Conservation (phyloP, 768 basidiomycete genomes). For the Suillus subluteus region DNA sequence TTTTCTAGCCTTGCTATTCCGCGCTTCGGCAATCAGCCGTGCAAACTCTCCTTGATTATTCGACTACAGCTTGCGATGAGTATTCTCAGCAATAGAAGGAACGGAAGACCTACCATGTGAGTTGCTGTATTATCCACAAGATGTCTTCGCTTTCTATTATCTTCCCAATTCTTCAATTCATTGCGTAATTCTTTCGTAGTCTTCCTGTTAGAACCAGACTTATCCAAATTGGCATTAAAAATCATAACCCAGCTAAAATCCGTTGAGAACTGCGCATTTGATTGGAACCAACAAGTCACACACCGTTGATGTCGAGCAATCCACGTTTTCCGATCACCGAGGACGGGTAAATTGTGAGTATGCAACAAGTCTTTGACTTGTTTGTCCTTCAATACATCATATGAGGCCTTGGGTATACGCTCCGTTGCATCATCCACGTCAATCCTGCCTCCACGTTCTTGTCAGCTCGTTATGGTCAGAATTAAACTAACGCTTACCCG, state of each 20-base stretch:
- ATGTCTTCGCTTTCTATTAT: conserved; percentile 41
- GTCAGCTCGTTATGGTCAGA: not conserved
- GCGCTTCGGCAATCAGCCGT: conserved; percentile 38
- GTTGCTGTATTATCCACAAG: conserved; percentile 41
- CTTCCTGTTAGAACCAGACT: conserved; percentile 47
- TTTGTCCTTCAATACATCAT: conserved; percentile 64
- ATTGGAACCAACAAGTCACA: conserved; percentile 7
- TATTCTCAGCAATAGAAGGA: not conserved
- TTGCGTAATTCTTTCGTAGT: conserved; percentile 47
- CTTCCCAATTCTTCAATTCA: conserved; percentile 66
- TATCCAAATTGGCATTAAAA: conserved; percentile 74
- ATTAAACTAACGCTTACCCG: conserved; percentile 16
- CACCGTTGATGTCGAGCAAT: conserved; percentile 66
- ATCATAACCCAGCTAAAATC: conserved; percentile 64
- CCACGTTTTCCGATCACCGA: conserved; percentile 54
- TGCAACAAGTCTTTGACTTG: conserved; percentile 58
- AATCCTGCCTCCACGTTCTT: conserved; percentile 19
- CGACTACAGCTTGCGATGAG: conserved; percentile 12
- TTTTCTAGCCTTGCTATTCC: conserved; percentile 37
- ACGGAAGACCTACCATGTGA: conserved; percentile 41
- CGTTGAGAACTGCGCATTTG: conserved; percentile 1
- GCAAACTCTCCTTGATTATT: conserved; percentile 38
- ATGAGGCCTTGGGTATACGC: conserved; percentile 66
- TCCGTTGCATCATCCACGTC: conserved; percentile 39
- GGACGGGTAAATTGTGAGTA: conserved; percentile 51